A percentile compares a stretch with the other conserved stretches of the same genome.
phyloP scores from a whole-genome alignment of 805 yeast genomes.

The Ogataea nonfermentans region DNA sequence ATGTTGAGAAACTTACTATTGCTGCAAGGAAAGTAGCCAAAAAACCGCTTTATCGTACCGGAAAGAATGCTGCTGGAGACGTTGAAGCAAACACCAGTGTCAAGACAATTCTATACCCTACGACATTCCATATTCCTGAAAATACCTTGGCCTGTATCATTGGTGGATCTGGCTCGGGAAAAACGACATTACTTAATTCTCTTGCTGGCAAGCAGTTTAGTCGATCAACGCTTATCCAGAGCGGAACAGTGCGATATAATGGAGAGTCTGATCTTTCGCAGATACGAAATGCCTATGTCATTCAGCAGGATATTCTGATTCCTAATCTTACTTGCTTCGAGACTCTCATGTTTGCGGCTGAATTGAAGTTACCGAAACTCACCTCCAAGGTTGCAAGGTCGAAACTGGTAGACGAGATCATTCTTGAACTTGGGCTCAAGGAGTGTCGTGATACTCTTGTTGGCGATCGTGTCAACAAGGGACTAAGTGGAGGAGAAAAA shows the following conservation, averaged over 20 bases:
- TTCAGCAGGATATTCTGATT: constrained; percentile 71
- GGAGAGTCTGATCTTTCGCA: constrained; percentile 27
- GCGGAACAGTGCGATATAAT: constrained; percentile 47
- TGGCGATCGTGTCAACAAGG: constrained; percentile 51
- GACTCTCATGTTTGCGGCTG: constrained; percentile 68
- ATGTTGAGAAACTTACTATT: constrained; percentile 27
- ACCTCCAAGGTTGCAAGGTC: constrained; percentile 43
- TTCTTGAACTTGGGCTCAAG: constrained; percentile 62
- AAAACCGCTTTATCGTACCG: background rate
- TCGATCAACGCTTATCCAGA: constrained; percentile 31
- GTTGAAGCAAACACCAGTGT: constrained; percentile 23
- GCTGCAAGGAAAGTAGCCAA: constrained; percentile 2
- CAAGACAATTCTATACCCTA: constrained; percentile 43
- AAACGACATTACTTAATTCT: constrained; percentile 73
- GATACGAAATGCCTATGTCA: constrained; percentile 57
- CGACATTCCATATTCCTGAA: constrained; percentile 57
- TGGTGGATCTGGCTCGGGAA: constrained; percentile 89
- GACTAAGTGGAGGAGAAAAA: constrained; percentile 83
- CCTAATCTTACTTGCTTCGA: constrained; percentile 75
- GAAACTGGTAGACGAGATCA: constrained; percentile 54
- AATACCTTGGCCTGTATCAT: constrained; percentile 74
- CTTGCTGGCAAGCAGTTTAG: constrained; percentile 47
- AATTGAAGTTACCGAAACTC: constrained; percentile 55
- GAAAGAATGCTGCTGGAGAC: constrained; percentile 10
- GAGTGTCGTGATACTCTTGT: constrained; percentile 62